Base-by-base conservation (phyloP, 1,284 basidiomycete species). In the Ceraceosorus guamensis region DNA sequence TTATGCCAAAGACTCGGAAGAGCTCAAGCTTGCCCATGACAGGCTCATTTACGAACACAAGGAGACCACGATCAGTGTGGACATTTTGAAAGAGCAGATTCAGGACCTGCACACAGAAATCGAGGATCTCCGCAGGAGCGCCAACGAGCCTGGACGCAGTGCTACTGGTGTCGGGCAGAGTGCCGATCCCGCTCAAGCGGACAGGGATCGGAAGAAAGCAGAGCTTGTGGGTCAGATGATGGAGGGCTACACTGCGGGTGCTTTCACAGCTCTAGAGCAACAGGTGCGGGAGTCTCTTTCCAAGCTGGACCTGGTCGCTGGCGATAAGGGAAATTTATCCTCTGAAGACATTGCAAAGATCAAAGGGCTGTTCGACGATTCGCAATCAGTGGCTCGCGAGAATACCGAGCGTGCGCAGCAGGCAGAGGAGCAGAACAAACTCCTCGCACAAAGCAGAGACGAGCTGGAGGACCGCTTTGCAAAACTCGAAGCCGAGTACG, bases 141-240 rank as follows among this genome's bases (percentile, higher is more conserved):
- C 67, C 31, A 60, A 52, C 30, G 65, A 70, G 35, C 61, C 57
- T 0, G 59, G 56, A 46, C 56, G 63, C 53, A 59, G 34, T 46
- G 65, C 61, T 50, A 60, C 56, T 46, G 50, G 5, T 79, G 86
- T 85, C 75, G 83, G 85, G 68, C 84, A 92, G 59, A 80, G 83
- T 32, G 88, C 91, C 53, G 62, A 73, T 47, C 65, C 85, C 11
- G 85, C 85, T 34, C 83, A 85, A 30, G 93, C 96, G 77, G 93
- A 63, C 93, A 97, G 95, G 80, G 93, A 98, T 81, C 93, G 91
- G 81, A 86, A 90, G 78, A 98, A 97, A 79, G 91, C 95, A 71
- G 93, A 97, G 80, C 95, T 95, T 83, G 91, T 99, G 87, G 91
- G 89, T n/a, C 82, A 93, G 66, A 95, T 99, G 91, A 96, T 99